A percentile compares a stretch with the other conserved stretches of the same genome.
These are phyloP conservation scores for Chrysoporthe deuterocubensis DNA, from an alignment of 2,329 filamentous ascomycete species.

Conservation along the genomic window DNA sequence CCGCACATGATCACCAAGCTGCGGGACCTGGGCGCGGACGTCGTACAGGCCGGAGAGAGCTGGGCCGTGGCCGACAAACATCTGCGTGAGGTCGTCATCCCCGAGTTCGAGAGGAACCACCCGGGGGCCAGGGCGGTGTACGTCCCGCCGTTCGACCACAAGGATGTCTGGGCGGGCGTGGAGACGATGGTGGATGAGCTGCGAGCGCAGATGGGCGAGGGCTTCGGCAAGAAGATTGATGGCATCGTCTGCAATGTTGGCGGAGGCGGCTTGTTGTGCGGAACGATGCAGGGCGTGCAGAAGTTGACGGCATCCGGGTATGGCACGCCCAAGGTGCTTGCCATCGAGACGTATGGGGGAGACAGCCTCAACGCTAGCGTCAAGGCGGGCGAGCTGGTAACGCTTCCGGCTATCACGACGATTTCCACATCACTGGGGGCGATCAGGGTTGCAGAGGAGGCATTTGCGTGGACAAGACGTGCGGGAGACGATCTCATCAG, in stretches of 20 bases:
- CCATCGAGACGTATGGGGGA: conserved; percentile 74
- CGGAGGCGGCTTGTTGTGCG: conserved; percentile 72
- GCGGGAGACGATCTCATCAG: conserved; percentile 51
- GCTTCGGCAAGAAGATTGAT: conserved; percentile 48
- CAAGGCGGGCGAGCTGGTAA: conserved; percentile 56
- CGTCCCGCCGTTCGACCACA: conserved; percentile 69
- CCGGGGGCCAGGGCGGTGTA: conserved; percentile 55
- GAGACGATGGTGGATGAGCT: conserved; percentile 57
- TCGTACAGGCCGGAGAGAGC: conserved; percentile 67
- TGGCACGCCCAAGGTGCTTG: conserved; percentile 56
- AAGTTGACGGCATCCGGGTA: conserved; percentile 35
- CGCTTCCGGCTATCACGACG: conserved; percentile 70
- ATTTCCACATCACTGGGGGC: conserved; percentile 74
- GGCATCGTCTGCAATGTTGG: conserved; percentile 72
- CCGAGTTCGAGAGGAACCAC: conserved; percentile 48
- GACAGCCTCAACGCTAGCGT: conserved; percentile 66
- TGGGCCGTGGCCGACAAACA: conserved; percentile 73
- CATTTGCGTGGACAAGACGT: conserved; percentile 62
- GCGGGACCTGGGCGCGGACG: conserved; percentile 64
- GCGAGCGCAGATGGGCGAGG: conserved; percentile 38
- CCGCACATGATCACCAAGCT: conserved; percentile 71
- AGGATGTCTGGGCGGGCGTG: conserved; percentile 69
- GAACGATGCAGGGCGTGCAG: conserved; percentile 66
- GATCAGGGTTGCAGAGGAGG: conserved; percentile 61
- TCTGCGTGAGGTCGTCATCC: conserved; percentile 49